Conservation (phyloP, 176 grass and related monocot genomes). For the Musa troglodytarum region DNA sequence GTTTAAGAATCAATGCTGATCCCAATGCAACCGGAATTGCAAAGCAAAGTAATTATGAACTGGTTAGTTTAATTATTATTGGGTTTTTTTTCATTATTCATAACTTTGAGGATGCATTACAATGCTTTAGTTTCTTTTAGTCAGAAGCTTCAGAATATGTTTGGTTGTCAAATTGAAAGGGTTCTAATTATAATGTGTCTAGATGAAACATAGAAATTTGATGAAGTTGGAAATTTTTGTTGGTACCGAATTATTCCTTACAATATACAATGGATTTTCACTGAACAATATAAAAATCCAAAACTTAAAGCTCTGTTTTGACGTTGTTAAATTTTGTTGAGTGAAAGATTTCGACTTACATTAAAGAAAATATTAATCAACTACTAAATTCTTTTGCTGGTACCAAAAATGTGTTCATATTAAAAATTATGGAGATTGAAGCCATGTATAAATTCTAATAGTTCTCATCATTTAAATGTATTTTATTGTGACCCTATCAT, state of each 20-base stretch:
- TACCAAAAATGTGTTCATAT: too few species aligned
- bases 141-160: neutral
- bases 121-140: neutral
- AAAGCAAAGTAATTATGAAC: slow-evolving; percentile 96
- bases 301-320: neutral
- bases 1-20: slow-evolving; percentile 81
- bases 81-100: neutral
- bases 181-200: neutral
- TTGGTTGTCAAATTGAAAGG: neutral
- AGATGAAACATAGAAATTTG: neutral
- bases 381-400: too few species aligned
- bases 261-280: neutral
- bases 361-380: too few species aligned
- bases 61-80: slow-evolving; percentile 37
- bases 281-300: neutral
- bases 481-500: too few species aligned
- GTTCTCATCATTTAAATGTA: too few species aligned
- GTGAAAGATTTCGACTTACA: too few species aligned
- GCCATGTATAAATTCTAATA: too few species aligned
- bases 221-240: neutral
- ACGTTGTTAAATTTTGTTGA: neutral
- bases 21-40: slow-evolving; percentile 62
- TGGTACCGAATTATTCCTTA: neutral
- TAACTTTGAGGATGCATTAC: neutral
- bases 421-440: too few species aligned